Evolutionary conservation across 2,329 filamentous ascomycete species (phyloP), one percentile per base, ranked within the genome.

Genomic region (Fusarium pilosicola): DNA sequence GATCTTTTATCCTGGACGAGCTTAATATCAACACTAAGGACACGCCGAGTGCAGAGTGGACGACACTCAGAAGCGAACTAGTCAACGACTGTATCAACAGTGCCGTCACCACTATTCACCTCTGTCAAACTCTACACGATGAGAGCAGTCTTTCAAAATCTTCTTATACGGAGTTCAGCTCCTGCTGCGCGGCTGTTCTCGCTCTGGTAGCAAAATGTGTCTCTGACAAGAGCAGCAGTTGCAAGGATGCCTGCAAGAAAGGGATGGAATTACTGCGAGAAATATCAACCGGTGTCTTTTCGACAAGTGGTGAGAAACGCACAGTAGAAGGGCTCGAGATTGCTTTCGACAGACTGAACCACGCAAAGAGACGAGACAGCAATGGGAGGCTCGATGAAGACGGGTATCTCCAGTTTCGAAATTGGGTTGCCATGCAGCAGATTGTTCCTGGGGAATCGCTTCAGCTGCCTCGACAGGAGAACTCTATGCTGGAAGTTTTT

Each of bases 341-440:
- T 18, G 54, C 67, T 1, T 68, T 75, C 14, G 46, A 63, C 22
- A 77, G 41, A 22, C 28, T 67, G 5, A 45, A 65, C 12, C 38
- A 55, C 22, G 44, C 26, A 42, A 39, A 41, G 51, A 12, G 13
- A 6, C 8, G 61, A 34, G 26, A 63, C 10, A 48, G 42, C 18
- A 28, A 3, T 3, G 11, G n/a, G 10, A 48, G 34, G 17, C 18
- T 54, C 20, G 26, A 38, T 9, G 64, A 57, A 5, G 57, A 62
- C 28, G 75, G 75, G 3, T 77, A 77, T 36, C 39, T 56, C 14
- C 69, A 75, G 44, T 77, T 77, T 65, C 62, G 66, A 30, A 70
- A 72, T 26, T 77, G 74, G 75, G 75, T 72, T 7, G 67, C 71
- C 2, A 59, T 70, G 65, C 75, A 76, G 38, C 71, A 75, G 41